Evolutionary conservation across 495 filamentous ascomycete genomes (phyloP), one percentile per base, ranked within the genome.

Genomic region (Podospora anserina): DNA sequence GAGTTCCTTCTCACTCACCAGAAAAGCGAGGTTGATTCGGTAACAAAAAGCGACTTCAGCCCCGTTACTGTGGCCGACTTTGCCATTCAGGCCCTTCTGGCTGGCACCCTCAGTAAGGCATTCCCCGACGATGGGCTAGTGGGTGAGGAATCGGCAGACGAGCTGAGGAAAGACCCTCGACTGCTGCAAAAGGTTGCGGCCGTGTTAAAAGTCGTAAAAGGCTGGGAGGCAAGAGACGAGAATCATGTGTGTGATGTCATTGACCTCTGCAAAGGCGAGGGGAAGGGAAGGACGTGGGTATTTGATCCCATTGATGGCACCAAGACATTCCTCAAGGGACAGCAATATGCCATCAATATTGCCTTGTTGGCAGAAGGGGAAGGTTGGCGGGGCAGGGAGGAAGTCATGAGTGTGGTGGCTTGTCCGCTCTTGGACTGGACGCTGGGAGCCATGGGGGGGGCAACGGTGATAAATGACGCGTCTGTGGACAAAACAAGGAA

Each of bases 271-370:
- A 28, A 70, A 0, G 77, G 78, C 15, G 32, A 28, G 1, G 76
- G 79, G 2, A 59, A 64, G 18, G 75, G 84, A 4, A 58, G 63
- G 49, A 78, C 84, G 1, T 92, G 89, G 89, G 86, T 90, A 3
- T 83, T 92, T 44, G 90, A 92, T 72, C 90, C 90, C 0, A 89
- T 92, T 59, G 90, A 92, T 68, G 90, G 90, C 27, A 92, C 90
- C 0, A 85, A 84, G 53, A 88, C 87, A 3, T 92, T 88, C 65
- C 83, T 92, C 16, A 76, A 76, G 7, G 84, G 85, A 49, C 78
- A 88, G 71, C 88, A 90, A 69, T 92, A 90, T 67, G 82, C 79
- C 30, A 80, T 84, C 66, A 84, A 84, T 63, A 71, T 83, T 5
- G 81, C 80, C 20, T 77, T 83, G 5, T 58, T 84, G 2, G 70